phyloP scores from a whole-genome alignment of 139 green algal species.

The Closterium sp. region DNA sequence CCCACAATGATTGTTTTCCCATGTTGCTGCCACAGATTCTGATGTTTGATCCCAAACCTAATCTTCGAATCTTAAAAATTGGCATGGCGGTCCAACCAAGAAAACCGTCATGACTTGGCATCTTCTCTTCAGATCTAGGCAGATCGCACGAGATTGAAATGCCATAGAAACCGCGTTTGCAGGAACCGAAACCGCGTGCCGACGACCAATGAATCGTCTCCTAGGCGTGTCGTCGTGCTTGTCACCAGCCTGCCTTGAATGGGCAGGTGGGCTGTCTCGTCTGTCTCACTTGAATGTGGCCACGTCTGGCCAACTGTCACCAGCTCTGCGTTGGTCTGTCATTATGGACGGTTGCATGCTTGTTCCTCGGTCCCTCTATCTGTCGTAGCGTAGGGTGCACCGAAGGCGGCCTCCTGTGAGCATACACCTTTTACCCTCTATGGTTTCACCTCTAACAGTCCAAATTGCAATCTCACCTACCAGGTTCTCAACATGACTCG shows the following conservation, averaged over 20 bases:
- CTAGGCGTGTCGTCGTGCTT: neutral
- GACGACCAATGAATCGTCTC: neutral
- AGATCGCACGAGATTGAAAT: neutral
- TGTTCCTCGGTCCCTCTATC: too few species aligned
- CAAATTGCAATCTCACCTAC: too few species aligned
- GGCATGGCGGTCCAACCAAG: neutral
- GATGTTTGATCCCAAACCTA: neutral
- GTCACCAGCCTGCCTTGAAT: neutral
- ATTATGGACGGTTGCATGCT: too few species aligned
- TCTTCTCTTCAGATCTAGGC: neutral
- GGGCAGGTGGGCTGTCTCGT: neutral
- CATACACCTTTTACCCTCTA: too few species aligned
- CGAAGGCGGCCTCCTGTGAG: too few species aligned
- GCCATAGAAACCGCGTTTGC: neutral
- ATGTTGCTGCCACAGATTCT: neutral
- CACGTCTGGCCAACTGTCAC: neutral
- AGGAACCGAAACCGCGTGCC: neutral
- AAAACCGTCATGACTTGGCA: neutral
- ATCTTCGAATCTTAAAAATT: neutral
- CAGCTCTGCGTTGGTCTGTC: too few species aligned
- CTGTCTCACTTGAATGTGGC: neutral
- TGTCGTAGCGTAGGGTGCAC: too few species aligned
- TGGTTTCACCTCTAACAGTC: too few species aligned
- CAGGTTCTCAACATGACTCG: too few species aligned
- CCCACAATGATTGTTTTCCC: neutral